A percentile compares a stretch with the other conserved stretches of the same genome.
Conservation (phyloP, 1,139 yeast genomes). For the Debaryomyces coudertii region DNA sequence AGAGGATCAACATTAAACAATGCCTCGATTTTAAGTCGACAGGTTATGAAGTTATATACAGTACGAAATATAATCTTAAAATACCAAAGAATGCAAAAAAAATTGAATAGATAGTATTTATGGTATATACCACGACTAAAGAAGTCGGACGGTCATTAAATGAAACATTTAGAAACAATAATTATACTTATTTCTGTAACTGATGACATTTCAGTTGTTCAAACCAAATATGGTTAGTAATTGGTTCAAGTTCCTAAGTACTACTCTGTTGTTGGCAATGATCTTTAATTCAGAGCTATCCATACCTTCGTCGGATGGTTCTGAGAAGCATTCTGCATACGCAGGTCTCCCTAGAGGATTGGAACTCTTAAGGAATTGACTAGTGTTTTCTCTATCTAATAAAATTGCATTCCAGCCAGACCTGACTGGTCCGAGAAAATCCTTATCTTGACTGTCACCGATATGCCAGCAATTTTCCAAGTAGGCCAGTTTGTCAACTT, state of each 20-base stretch:
- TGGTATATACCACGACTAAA: too few species aligned
- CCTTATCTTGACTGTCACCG: slow-evolving; percentile 63
- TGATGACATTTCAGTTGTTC: too few species aligned
- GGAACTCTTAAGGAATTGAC: slow-evolving; percentile 23
- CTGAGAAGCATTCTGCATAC: slow-evolving; percentile 5
- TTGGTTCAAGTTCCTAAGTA: slow-evolving; percentile 32
- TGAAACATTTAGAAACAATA: too few species aligned
- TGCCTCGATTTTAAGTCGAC: slow-evolving; percentile 6
- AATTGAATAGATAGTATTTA: background rate
- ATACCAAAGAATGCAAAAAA: background rate
- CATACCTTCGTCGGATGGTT: background rate
- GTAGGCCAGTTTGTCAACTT: slow-evolving; percentile 16
- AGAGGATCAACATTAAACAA: slow-evolving; percentile 2
- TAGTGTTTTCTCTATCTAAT: slow-evolving; percentile 44
- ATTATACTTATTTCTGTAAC: too few species aligned
- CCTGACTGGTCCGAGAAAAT: slow-evolving; percentile 51
- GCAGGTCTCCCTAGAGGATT: background rate
- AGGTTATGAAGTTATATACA: slow-evolving; percentile 4
- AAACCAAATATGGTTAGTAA: slow-evolving; percentile 17
- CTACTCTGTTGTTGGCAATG: slow-evolving; percentile 42
- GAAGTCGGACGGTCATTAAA: too few species aligned
- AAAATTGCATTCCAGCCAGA: slow-evolving; percentile 68
- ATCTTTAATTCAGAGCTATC: slow-evolving; percentile 18
- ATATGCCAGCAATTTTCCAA: slow-evolving; percentile 57
- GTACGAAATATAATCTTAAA: background rate